A percentile compares a stretch with the other conserved stretches of the same genome.
Evolutionary conservation across 129 eudicot species (phyloP).

Genomic region (Cynara cardunculus): DNA sequence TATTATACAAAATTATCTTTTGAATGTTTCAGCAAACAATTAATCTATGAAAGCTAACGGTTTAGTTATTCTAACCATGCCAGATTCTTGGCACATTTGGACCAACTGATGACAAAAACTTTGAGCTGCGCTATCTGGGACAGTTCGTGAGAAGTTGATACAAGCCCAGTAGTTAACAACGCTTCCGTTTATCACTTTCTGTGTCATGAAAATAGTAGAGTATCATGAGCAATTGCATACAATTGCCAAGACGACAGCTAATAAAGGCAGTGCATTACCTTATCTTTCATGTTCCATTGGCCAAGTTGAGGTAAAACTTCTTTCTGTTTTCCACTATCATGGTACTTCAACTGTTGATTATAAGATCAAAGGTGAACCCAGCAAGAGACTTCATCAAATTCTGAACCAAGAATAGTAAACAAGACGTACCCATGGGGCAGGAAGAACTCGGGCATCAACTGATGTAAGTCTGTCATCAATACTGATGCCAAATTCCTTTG

Average conservation of each 20-base stretch:
- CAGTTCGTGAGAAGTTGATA: slow-evolving; percentile 64
- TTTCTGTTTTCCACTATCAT: slow-evolving; percentile 68
- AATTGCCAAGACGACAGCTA: background rate
- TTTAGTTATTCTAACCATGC: slow-evolving; percentile 45
- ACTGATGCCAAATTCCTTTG: slow-evolving; percentile 63
- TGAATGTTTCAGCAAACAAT: background rate
- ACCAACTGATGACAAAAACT: slow-evolving; percentile 65
- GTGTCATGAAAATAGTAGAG: slow-evolving; percentile 8
- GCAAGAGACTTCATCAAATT: background rate
- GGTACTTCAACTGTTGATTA: slow-evolving; percentile 56
- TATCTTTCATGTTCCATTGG: slow-evolving; percentile 82
- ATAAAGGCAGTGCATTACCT: slow-evolving; percentile 30
- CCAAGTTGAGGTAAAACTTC: slow-evolving; percentile 71
- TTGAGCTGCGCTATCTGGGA: slow-evolving; percentile 54
- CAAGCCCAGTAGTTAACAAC: slow-evolving; percentile 68
- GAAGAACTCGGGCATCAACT: slow-evolving; percentile 77
- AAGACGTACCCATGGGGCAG: slow-evolving; percentile 69
- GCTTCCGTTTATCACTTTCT: slow-evolving; percentile 82
- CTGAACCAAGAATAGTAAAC: background rate
- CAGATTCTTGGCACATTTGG: slow-evolving; percentile 68
- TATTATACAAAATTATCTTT: background rate
- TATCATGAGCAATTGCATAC: background rate
- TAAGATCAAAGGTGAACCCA: background rate
- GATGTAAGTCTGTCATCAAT: slow-evolving; percentile 59
- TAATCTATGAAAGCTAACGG: background rate